A percentile compares a stretch with the other conserved stretches of the same genome.
These are phyloP conservation scores for Penicillium egyptiacum DNA, from an alignment of 495 filamentous ascomycete genomes.

Conservation along the genomic window DNA sequence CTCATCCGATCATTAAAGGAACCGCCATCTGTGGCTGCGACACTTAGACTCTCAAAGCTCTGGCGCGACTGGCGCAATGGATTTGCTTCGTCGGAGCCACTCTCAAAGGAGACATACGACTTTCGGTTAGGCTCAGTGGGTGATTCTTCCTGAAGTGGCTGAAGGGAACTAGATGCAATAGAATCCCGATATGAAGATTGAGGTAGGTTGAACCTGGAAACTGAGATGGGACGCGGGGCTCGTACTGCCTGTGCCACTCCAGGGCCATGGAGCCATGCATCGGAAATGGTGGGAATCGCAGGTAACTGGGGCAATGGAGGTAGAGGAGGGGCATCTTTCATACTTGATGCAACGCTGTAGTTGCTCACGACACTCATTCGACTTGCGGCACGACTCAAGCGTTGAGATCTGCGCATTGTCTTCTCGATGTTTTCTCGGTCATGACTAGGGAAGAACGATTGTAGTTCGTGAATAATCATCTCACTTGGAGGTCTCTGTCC, in stretches of 20 bases:
- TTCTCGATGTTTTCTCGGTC: conserved; percentile 88
- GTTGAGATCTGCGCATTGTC: conserved; percentile 85
- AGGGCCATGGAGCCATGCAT: conserved; percentile 78
- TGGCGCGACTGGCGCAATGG: conserved; percentile 53
- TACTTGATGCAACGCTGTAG: conserved; percentile 83
- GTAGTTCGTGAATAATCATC: conserved; percentile 92
- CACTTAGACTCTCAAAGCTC: conserved; percentile 79
- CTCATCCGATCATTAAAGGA: conserved; percentile 69
- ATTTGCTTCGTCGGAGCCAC: conserved; percentile 78
- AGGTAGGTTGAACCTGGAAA: conserved; percentile 58
- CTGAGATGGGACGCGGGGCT: conserved; percentile 60
- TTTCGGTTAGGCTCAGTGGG: conserved; percentile 87
- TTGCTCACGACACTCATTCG: conserved; percentile 93
- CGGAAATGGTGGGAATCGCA: conserved; percentile 93
- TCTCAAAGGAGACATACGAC: conserved; percentile 95
- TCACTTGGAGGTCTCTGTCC: conserved; percentile 92
- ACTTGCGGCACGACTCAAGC: conserved; percentile 86
- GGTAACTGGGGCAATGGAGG: conserved; percentile 56
- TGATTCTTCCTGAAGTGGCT: conserved; percentile 88
- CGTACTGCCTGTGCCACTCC: conserved; percentile 41
- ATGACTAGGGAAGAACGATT: conserved; percentile 96
- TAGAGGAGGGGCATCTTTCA: conserved; percentile 60
- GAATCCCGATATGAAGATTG: conserved; percentile 76
- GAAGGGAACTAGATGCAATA: conserved; percentile 81
- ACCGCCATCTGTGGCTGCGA: conserved; percentile 61